These are phyloP conservation scores for Erucastrum elatum DNA, from an alignment of 345 rosid species.

Conservation along the genomic window DNA sequence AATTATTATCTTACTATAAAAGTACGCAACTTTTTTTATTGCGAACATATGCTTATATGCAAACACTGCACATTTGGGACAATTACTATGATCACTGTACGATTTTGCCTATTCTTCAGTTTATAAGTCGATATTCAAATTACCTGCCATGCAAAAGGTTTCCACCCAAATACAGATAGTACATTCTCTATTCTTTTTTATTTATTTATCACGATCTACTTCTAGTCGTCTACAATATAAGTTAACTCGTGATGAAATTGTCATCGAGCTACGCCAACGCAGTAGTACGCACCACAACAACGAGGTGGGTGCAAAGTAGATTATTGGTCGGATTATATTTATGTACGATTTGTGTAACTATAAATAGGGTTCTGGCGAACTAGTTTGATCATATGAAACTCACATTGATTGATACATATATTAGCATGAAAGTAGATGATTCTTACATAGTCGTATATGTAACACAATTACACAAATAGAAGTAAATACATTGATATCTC, in stretches of 20 bases:
- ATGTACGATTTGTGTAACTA: neutral
- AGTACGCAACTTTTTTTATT: too few species aligned
- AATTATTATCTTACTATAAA: too few species aligned
- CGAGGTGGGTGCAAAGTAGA: neutral
- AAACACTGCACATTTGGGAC: neutral
- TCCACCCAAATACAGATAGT: conserved; percentile 1
- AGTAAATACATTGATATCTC: conserved; percentile 24
- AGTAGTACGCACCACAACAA: neutral
- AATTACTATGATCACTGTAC: neutral
- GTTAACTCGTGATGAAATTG: neutral
- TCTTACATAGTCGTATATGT: conserved; percentile 26
- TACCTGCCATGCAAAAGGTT: conserved; percentile 24
- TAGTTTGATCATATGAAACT: conserved; percentile 22
- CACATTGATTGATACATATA: conserved; percentile 26
- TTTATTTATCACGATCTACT: neutral
- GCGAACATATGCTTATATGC: neutral
- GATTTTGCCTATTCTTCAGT: neutral
- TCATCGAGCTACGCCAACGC: neutral
- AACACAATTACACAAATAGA: conserved; percentile 14
- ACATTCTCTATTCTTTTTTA: neutral
- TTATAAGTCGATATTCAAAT: conserved; percentile 5
- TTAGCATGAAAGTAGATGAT: conserved; percentile 7
- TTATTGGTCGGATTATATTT: neutral
- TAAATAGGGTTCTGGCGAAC: neutral
- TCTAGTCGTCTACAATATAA: neutral